Evolutionary conservation across 73 alveolate species (phyloP).

Genomic region (Paramecium tetraurelia): DNA sequence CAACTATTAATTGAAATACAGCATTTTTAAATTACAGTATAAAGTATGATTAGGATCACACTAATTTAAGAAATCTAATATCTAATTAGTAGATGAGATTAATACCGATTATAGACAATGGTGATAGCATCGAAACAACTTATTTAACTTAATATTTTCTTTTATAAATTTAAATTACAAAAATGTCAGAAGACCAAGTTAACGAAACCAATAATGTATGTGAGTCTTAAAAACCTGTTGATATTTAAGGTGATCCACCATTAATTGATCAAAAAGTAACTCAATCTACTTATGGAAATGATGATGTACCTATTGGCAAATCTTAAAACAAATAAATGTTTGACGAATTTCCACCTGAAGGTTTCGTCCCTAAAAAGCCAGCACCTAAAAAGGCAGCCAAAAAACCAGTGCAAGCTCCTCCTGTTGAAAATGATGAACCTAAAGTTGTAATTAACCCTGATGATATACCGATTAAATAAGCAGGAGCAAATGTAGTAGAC

Average conservation of each 20-base stretch:
- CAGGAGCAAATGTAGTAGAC: background rate
- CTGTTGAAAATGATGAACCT: background rate
- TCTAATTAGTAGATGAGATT: background rate
- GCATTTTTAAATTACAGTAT: background rate
- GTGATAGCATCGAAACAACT: background rate
- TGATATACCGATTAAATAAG: background rate
- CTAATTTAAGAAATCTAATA: background rate
- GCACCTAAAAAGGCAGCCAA: background rate
- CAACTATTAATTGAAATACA: background rate
- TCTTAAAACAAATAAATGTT: background rate
- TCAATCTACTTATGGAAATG: background rate
- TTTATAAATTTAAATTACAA: background rate
- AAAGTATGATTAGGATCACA: background rate
- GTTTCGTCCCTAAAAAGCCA: background rate
- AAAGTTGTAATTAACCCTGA: background rate
- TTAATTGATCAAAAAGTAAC: background rate
- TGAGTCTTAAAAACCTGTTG: background rate
- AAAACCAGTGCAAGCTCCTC: background rate
- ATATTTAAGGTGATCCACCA: background rate
- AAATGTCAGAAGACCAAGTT: slow-evolving; percentile 15
- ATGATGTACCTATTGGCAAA: slow-evolving; percentile 24
- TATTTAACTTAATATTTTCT: background rate
- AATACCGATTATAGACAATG: background rate
- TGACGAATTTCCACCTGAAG: slow-evolving; percentile 46
- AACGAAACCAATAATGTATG: background rate